Percentiles rank a stretch among this genome's conserved stretches.
phyloP scores from a whole-genome alignment of 1,139 yeast species.

The Kluyveromyces marxianus region DNA sequence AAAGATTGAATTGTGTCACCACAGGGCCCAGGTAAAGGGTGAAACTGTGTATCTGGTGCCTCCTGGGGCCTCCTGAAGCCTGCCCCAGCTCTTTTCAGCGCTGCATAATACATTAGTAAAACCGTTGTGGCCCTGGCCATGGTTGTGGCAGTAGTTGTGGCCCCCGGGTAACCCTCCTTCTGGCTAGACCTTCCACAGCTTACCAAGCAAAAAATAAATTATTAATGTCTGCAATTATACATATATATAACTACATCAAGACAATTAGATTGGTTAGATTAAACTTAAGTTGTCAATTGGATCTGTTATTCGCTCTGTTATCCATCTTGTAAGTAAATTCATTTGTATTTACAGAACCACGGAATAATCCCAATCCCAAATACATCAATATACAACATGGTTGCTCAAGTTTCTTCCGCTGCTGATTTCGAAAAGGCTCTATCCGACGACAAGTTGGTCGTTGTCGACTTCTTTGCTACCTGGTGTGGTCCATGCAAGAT shows the following conservation, averaged over 20 bases:
- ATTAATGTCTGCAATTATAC: not conserved
- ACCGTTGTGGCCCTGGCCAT: no score
- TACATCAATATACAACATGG: constrained; percentile 29
- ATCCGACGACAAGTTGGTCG: constrained; percentile 56
- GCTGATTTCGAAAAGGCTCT: constrained; percentile 60
- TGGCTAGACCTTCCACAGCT: not conserved
- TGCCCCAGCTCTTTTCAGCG: no score
- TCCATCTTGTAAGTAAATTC: no score
- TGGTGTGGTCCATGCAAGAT: constrained; percentile 98
- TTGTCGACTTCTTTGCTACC: constrained; percentile 87
- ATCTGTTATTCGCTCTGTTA: no score
- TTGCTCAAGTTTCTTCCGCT: constrained; percentile 38
- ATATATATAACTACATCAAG: not conserved
- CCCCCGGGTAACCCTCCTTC: no score
- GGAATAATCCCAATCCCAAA: not conserved
- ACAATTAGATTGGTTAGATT: not conserved
- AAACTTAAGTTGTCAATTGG: not conserved
- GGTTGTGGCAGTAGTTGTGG: no score
- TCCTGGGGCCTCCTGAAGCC: no score
- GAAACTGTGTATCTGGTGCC: no score
- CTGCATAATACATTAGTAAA: no score
- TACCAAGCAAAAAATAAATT: not conserved
- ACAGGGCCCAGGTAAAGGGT: no score
- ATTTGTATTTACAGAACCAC: not conserved
- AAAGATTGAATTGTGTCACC: no score